Percentiles rank a stretch among this genome's conserved stretches.
Conservation (phyloP, 140 eudicot species). For the Cichorium intybus region DNA sequence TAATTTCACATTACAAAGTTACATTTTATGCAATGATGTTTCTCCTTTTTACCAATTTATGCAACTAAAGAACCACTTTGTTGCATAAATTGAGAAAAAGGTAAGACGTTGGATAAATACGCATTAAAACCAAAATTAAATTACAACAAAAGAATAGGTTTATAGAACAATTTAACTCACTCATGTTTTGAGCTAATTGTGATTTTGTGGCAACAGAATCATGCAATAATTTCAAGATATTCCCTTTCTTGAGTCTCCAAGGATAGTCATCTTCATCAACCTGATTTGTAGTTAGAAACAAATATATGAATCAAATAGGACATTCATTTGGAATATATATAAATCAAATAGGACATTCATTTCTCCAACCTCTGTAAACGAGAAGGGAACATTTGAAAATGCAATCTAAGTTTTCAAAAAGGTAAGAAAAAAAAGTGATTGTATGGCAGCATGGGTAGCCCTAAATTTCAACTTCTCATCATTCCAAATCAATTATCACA, state of each 20-base stretch:
- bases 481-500: no score
- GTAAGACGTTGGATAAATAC: no score
- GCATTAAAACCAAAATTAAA: not conserved
- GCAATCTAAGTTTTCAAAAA: not conserved
- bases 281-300: not conserved
- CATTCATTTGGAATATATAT: not conserved
- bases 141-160: not conserved
- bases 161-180: not conserved
- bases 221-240: slow-evolving; percentile 2
- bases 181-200: not conserved
- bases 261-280: slow-evolving; percentile 11
- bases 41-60: no score
- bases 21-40: no score
- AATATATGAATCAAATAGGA: not conserved
- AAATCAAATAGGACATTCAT: no score
- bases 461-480: not conserved
- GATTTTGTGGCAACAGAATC: slow-evolving; percentile 1
- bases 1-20: not conserved
- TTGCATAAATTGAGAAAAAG: no score
- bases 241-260: slow-evolving; percentile 14
- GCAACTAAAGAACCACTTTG: no score
- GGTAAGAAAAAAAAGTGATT: not conserved
- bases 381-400: not conserved
- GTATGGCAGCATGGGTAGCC: no score
- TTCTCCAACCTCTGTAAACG: no score